Evolutionary conservation across 495 filamentous ascomycete species (phyloP).

Genomic region (Echria macrotheca): DNA sequence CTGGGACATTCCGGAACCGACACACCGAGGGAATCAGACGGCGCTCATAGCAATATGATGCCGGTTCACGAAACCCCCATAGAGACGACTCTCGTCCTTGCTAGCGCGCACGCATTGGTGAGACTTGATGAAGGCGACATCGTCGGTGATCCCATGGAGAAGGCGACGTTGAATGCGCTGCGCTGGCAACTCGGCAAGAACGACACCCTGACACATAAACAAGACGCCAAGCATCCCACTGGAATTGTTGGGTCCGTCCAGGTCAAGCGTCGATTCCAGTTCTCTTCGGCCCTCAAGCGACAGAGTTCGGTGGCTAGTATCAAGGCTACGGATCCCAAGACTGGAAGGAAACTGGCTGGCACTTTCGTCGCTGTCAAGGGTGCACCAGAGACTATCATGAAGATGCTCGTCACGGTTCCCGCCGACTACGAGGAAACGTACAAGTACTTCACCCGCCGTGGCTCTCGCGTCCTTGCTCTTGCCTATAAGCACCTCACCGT

Average conservation of each 20-base stretch:
- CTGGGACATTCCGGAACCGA: conserved; percentile 61
- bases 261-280: conserved; percentile 94
- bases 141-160: conserved; percentile 98
- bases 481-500: conserved; percentile 84
- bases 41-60: conserved; percentile 69
- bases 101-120: conserved; percentile 91
- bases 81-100: conserved; percentile 88
- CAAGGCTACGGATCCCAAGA: conserved; percentile 57
- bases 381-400: conserved; percentile 91
- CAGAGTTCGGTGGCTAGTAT: conserved; percentile 91
- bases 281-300: conserved; percentile 92
- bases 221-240: conserved; percentile 35
- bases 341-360: conserved; percentile 64
- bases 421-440: conserved; percentile 94
- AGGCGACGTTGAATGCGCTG: conserved; percentile 82
- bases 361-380: conserved; percentile 96
- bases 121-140: conserved; percentile 95
- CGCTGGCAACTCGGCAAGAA: conserved; percentile 88
- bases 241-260: conserved; percentile 61
- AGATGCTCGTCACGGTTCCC: conserved; percentile 80
- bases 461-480: conserved; percentile 86
- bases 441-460: conserved; percentile 95
- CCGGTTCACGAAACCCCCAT: conserved; percentile 59
- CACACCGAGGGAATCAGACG: conserved; percentile 62
- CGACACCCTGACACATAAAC: conserved; percentile 66